phyloP scores from a whole-genome alignment of 176 grass and related monocot species.

The Cenchrus americanus region DNA sequence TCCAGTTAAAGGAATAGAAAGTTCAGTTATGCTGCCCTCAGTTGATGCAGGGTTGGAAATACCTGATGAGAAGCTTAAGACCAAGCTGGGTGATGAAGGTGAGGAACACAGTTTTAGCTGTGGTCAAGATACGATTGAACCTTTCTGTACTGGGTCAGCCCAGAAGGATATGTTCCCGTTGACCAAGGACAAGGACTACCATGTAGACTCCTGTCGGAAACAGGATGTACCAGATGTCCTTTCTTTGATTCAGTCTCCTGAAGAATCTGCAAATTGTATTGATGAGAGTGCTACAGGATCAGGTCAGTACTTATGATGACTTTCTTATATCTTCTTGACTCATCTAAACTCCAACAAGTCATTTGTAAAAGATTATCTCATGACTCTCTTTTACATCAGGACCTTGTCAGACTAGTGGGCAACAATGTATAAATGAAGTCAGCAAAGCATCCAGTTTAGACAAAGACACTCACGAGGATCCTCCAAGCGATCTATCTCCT shows the following conservation, averaged over 20 bases:
- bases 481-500: background rate
- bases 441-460: background rate
- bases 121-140: background rate
- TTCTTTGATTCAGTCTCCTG: background rate
- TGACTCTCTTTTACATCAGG: background rate
- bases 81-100: slow-evolving; percentile 1
- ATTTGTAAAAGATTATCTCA: background rate
- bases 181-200: background rate
- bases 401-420: background rate
- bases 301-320: slow-evolving; percentile 7
- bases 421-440: background rate
- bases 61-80: slow-evolving; percentile 18
- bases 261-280: slow-evolving; percentile 25
- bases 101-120: slow-evolving; percentile 11
- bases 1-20: background rate
- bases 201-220: slow-evolving; percentile 18
- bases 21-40: background rate
- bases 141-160: background rate
- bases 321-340: background rate
- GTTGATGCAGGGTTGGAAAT: slow-evolving; percentile 8
- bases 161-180: background rate
- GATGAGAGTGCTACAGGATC: background rate
- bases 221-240: background rate
- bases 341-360: too few relatives aligned
- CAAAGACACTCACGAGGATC: background rate